phyloP scores from a whole-genome alignment of 2,329 filamentous ascomycete genomes.

The Paramyrothecium roridum region DNA sequence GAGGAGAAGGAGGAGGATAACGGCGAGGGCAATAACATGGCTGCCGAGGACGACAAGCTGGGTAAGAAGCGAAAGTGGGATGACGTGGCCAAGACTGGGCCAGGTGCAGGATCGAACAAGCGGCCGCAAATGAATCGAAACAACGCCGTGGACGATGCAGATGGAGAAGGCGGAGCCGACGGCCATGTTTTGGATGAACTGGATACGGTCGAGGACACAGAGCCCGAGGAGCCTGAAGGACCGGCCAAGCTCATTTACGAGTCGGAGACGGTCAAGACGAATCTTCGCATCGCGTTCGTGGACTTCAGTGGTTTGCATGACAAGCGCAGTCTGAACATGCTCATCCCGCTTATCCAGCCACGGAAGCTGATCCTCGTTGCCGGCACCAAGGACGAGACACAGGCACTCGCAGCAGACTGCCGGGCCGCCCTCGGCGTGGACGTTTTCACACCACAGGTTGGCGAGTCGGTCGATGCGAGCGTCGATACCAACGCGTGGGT shows the following conservation, averaged over 20 bases:
- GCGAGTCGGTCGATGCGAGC: constrained; percentile 77
- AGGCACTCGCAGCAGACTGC: constrained; percentile 75
- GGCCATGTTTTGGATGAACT: constrained; percentile 50
- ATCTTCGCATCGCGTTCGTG: constrained; percentile 78
- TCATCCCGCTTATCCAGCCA: constrained; percentile 90
- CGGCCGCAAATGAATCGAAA: constrained; percentile 48
- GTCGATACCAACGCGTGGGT: constrained; percentile 98
- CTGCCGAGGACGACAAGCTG: constrained; percentile 57
- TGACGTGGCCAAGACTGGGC: constrained; percentile 45
- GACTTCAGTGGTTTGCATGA: constrained; percentile 94
- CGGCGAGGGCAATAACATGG: constrained; percentile 41
- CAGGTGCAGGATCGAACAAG: constrained; percentile 51
- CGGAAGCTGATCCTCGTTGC: constrained; percentile 92
- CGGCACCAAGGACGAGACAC: constrained; percentile 75
- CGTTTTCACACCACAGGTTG: constrained; percentile 79
- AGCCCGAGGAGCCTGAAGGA: constrained; percentile 49
- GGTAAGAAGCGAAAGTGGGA: constrained; percentile 96
- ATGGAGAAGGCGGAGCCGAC: constrained; percentile 29
- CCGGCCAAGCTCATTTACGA: constrained; percentile 74
- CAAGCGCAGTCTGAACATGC: constrained; percentile 87
- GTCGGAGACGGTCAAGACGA: constrained; percentile 61
- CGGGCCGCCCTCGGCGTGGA: constrained; percentile 66
- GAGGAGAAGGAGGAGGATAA: constrained; percentile 83
- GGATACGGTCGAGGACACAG: constrained; percentile 55
- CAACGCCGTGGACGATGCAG: constrained; percentile 41